These are phyloP conservation scores for Debaryomyces fabryi DNA, from an alignment of 1,139 yeast genomes.

Conservation along the genomic window DNA sequence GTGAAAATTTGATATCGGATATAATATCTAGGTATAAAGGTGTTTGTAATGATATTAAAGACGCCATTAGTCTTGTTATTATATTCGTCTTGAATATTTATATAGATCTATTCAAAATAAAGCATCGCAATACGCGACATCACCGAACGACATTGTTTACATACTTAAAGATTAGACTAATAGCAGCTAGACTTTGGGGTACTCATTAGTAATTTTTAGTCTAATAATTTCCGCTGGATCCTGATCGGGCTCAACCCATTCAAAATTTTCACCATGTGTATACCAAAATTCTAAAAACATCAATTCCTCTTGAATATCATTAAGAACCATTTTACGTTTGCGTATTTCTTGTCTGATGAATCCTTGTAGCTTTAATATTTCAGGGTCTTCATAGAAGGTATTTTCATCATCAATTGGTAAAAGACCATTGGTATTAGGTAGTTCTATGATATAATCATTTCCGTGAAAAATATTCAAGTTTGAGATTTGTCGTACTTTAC, in stretches of 20 bases:
- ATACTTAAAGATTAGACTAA: background rate
- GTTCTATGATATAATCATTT: slow-evolving; percentile 33
- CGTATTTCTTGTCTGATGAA: slow-evolving; percentile 30
- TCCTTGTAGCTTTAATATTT: slow-evolving; percentile 19
- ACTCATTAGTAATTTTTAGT: slow-evolving; percentile 8
- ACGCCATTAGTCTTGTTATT: background rate
- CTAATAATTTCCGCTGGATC: slow-evolving; percentile 44
- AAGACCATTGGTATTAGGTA: slow-evolving; percentile 18
- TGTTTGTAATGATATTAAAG: slow-evolving; percentile 18
- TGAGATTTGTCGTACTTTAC: slow-evolving; percentile 29
- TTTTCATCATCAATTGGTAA: slow-evolving; percentile 4
- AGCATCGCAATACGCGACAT: slow-evolving; percentile 2
- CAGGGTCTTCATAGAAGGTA: slow-evolving; percentile 12
- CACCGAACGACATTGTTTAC: background rate
- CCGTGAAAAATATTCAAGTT: slow-evolving; percentile 22
- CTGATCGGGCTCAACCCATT: slow-evolving; percentile 53
- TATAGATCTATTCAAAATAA: background rate
- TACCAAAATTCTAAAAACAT: slow-evolving; percentile 42
- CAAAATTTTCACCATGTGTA: slow-evolving; percentile 39
- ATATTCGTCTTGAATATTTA: background rate
- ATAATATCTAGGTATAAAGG: slow-evolving; percentile 31
- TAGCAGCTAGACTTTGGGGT: background rate
- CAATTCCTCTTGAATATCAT: slow-evolving; percentile 39
- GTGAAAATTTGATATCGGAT: slow-evolving; percentile 37
- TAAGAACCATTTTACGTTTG: slow-evolving; percentile 33